Conservation (phyloP, 1,284 basidiomycete species). For the Thecaphora frezii region DNA sequence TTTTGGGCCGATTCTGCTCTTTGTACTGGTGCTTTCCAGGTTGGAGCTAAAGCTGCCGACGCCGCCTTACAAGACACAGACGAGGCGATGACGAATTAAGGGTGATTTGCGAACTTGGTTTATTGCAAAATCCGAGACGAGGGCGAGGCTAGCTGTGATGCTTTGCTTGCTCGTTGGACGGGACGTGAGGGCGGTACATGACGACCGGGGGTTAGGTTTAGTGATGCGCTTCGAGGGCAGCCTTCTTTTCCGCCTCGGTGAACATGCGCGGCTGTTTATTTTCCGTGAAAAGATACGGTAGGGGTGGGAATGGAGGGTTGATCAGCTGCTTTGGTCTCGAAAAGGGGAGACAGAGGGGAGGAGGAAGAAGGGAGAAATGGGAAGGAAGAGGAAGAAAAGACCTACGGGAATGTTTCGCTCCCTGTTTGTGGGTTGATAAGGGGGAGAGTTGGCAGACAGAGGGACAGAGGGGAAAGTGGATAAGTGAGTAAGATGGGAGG, state of each 20-base stretch:
- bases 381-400: no score
- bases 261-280: conserved; percentile 49
- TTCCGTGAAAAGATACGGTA: background rate
- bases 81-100: no score
- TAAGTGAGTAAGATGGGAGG: conserved; percentile 1
- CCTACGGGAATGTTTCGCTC: conserved; percentile 41
- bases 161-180: no score
- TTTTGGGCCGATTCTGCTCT: no score
- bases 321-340: background rate
- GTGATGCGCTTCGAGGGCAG: conserved; percentile 49
- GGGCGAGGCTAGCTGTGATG: no score
- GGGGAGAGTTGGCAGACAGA: background rate
- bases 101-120: no score
- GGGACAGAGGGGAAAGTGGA: background rate
- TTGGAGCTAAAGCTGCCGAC: no score
- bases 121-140: no score
- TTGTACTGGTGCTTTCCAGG: no score
- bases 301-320: background rate
- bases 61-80: no score
- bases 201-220: no score
- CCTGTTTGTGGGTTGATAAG: conserved; percentile 15
- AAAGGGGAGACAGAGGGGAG: background rate
- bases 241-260: conserved; percentile 54
- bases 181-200: no score
- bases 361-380: background rate